Percentiles rank a stretch among this genome's conserved stretches.
These are phyloP conservation scores for Chalciporus sphaerocephalus DNA, from an alignment of 768 basidiomycete genomes.

Conservation along the genomic window DNA sequence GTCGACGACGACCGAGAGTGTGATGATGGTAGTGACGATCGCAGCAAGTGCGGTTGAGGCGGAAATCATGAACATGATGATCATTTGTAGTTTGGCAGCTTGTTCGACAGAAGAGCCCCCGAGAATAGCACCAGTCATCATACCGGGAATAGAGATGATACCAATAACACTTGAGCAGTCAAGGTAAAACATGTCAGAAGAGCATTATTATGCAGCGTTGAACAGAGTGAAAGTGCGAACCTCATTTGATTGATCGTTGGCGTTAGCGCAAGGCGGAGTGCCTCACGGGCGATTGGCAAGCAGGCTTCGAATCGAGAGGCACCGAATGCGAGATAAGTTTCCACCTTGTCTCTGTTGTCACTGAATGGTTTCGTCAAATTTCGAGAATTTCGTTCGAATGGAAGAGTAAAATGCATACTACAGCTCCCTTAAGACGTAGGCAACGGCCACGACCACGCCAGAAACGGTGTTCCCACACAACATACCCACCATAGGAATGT, in stretches of 20 bases:
- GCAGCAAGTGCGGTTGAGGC: conserved; percentile 70
- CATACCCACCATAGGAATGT: conserved; percentile 84
- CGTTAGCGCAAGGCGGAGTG: conserved; percentile 72
- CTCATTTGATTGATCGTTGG: conserved; percentile 88
- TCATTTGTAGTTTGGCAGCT: conserved; percentile 84
- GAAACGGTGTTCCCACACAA: conserved; percentile 77
- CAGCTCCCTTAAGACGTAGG: conserved; percentile 71
- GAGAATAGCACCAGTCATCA: conserved; percentile 91
- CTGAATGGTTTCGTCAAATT: conserved; percentile 31
- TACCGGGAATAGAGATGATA: conserved; percentile 78
- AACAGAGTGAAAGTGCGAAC: conserved; percentile 29
- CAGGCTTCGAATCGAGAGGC: conserved; percentile 83
- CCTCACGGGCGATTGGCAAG: conserved; percentile 71
- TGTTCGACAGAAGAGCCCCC: conserved; percentile 82
- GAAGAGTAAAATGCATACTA: conserved; percentile 41
- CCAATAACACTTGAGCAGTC: conserved; percentile 53
- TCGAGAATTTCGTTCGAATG: not conserved
- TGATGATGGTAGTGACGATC: conserved; percentile 57
- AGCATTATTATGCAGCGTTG: not conserved
- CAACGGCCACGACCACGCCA: conserved; percentile 65
- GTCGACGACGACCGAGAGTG: conserved; percentile 65
- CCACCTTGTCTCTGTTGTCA: conserved; percentile 81
- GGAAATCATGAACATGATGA: conserved; percentile 92
- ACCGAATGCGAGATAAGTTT: conserved; percentile 82
- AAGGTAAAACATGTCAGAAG: not conserved